Evolutionary conservation across 352 stramenopile species (phyloP), one percentile per base, ranked within the genome.

Genomic region (Phytophthora foliorum): DNA sequence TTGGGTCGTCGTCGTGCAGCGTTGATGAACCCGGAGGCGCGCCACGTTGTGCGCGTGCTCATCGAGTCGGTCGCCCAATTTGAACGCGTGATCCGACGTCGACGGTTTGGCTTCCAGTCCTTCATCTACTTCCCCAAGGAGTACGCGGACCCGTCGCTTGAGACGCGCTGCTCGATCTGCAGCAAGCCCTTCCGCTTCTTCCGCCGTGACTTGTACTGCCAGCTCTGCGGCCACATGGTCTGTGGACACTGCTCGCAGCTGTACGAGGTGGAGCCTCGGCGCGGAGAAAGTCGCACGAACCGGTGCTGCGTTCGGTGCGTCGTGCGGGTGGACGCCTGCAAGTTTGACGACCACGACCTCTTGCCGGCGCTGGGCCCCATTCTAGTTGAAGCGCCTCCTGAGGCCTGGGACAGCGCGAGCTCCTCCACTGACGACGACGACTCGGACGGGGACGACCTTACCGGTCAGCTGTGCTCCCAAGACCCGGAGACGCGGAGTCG

Each of bases 71-170:
- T 92, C 31, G 42, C 55, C 32, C 59, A 88, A 48, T 81, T 88
- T 19, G 81, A 90, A 45, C 72, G 73, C 2, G 74, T 92, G 21
- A 83, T 89, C 60, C 84, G 84, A 7, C 80, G 80, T 19, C 80
- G 80, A 17, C 80, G 80, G 46, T 83, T 89, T 44, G 80, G 80
- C 11, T 86, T 89, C 61, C 80, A 89, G 74, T 72, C 67, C 27
- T 88, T 88, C 60, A 64, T 86, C 44, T 87, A 82, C 67, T 83
- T 86, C 34, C 77, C 78, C 1, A 77, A 39, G 11, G 58, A 45
- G 2, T 71, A 68, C 32, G 60, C 78, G 19, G 65, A 78, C 39
- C 71, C 63, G 16, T 25, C 49, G 11, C 36, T 77, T 36, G 65
- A 73, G 45, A 71, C 72, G 29, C 29, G 34, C 10, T 90, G 81